A percentile compares a stretch with the other conserved stretches of the same genome.
Evolutionary conservation across 2,329 filamentous ascomycete species (phyloP).

Genomic region (Botrytis porri): DNA sequence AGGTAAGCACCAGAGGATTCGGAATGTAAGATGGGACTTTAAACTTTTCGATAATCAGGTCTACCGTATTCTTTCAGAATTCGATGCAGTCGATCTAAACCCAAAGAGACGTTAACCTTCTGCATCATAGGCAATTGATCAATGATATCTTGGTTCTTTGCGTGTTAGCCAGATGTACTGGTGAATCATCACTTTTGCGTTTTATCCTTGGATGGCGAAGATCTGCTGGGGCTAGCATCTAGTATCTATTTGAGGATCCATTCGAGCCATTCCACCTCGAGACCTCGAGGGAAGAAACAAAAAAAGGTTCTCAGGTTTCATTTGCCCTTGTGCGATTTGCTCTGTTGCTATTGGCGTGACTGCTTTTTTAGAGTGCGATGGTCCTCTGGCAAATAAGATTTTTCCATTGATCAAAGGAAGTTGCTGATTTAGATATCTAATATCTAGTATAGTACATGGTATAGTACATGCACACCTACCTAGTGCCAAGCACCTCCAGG

Average conservation of each 20-base stretch:
- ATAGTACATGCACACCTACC: too few relatives aligned
- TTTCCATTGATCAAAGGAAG: not conserved
- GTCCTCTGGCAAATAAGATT: not conserved
- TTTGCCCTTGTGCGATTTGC: not conserved
- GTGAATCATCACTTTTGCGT: not conserved
- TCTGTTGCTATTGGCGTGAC: not conserved
- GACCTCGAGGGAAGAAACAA: not conserved
- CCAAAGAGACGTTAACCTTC: not conserved
- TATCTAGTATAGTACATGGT: too few relatives aligned
- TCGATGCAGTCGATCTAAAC: not conserved
- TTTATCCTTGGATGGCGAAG: not conserved
- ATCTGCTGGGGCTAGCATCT: not conserved
- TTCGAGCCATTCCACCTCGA: too few relatives aligned
- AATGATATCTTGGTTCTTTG: not conserved
- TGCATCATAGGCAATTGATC: not conserved
- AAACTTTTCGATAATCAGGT: not conserved
- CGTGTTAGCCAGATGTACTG: not conserved
- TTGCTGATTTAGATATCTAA: not conserved
- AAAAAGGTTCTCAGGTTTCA: not conserved
- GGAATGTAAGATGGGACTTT: not conserved
- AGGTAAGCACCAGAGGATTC: too few relatives aligned
- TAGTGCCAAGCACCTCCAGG: too few relatives aligned
- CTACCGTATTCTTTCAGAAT: not conserved
- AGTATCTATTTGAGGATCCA: too few relatives aligned
- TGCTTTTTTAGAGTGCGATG: not conserved